phyloP scores from a whole-genome alignment of 1,284 basidiomycete species.

The Boletellus sp. region DNA sequence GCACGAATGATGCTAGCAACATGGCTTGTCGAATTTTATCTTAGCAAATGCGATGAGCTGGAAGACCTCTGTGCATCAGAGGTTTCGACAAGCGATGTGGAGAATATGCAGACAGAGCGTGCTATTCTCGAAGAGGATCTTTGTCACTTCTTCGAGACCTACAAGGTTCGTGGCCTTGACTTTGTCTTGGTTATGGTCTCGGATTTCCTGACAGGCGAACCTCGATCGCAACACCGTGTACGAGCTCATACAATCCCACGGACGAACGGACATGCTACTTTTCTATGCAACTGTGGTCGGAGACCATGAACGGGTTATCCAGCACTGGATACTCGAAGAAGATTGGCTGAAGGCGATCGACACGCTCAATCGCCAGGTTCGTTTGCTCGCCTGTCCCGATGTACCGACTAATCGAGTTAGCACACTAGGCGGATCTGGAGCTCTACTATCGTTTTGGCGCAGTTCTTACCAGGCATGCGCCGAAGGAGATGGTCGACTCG shows the following conservation, averaged over 20 bases:
- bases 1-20: constrained; percentile 98
- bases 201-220: constrained; percentile 52
- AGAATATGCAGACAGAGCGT: constrained; percentile 81
- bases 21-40: constrained; percentile 97
- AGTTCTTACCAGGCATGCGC: constrained; percentile 81
- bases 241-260: constrained; percentile 91
- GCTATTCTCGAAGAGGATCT: constrained; percentile 90
- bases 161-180: constrained; percentile 56
- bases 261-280: constrained; percentile 88
- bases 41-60: constrained; percentile 93
- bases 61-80: constrained; percentile 89
- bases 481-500: constrained; percentile 87
- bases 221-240: constrained; percentile 85
- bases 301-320: constrained; percentile 84
- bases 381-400: constrained; percentile 3
- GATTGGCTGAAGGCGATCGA: constrained; percentile 91
- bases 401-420: constrained; percentile 2
- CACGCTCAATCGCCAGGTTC: constrained; percentile 80
- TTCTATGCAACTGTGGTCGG: constrained; percentile 84
- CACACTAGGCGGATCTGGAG: constrained; percentile 68
- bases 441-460: constrained; percentile 93
- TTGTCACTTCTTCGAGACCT: constrained; percentile 87
- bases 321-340: constrained; percentile 90
- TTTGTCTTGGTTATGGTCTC: background rate
- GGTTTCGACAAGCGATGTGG: constrained; percentile 80